A percentile compares a stretch with the other conserved stretches of the same genome.
Conservation (phyloP, 2,329 filamentous ascomycete species). For the Clarireedia paspali region DNA sequence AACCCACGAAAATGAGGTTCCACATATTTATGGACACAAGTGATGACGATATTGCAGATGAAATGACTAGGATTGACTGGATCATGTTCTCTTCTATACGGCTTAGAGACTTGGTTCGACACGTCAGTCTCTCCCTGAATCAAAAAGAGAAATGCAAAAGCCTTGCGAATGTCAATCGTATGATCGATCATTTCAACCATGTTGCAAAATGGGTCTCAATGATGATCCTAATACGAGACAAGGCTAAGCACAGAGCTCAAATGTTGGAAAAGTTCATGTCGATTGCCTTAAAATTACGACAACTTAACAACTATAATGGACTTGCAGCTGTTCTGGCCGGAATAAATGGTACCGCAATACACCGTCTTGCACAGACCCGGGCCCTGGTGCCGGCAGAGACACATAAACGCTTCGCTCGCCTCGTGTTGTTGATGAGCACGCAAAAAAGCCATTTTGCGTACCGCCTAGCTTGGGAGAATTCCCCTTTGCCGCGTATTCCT, state of each 20-base stretch:
- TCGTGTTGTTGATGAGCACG: conserved; percentile 87
- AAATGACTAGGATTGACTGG: conserved; percentile 95
- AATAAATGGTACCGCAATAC: conserved; percentile 80
- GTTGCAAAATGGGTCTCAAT: conserved; percentile 75
- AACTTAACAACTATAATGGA: conserved; percentile 95
- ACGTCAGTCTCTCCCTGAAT: conserved; percentile 68
- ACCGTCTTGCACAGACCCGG: conserved; percentile 73
- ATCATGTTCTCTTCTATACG: conserved; percentile 95
- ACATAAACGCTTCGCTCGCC: conserved; percentile 77
- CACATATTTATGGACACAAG: conserved; percentile 82
- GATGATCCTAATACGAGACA: conserved; percentile 82
- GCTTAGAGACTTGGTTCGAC: conserved; percentile 84
- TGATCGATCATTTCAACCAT: conserved; percentile 90
- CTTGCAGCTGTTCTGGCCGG: conserved; percentile 90
- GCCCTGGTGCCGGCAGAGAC: conserved; percentile 63
- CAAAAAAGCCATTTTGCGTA: conserved; percentile 92
- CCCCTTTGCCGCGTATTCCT: conserved; percentile 79
- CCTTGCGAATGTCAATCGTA: conserved; percentile 81
- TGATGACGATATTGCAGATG: conserved; percentile 78
- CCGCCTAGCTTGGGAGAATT: conserved; percentile 96
- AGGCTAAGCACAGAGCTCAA: conserved; percentile 86
- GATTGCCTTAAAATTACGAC: conserved; percentile 75
- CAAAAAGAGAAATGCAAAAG: conserved; percentile 69
- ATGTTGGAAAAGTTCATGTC: conserved; percentile 96
- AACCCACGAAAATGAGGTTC: conserved; percentile 77